Percentiles rank a stretch among this genome's conserved stretches.
These are phyloP conservation scores for Rhipidocladum racemiflorum DNA, from an alignment of 176 grass and related monocot species.

Conservation along the genomic window DNA sequence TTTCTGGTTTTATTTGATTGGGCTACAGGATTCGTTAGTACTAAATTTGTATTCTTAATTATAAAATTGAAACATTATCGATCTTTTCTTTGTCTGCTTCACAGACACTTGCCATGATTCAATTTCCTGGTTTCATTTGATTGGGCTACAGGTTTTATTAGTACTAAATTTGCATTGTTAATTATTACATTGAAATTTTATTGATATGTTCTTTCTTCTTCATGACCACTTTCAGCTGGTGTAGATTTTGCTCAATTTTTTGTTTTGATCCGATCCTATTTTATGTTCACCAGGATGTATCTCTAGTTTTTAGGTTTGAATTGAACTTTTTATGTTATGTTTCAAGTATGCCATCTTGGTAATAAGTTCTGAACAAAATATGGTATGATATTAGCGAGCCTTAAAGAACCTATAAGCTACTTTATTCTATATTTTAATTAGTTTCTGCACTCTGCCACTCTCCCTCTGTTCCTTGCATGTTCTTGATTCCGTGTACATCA, in stretches of 20 bases:
- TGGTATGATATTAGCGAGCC: background rate
- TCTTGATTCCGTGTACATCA: background rate
- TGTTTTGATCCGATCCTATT: background rate
- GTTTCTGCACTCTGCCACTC: background rate
- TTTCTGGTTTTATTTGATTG: background rate
- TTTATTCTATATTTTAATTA: background rate
- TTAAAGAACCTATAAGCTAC: background rate
- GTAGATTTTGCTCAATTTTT: background rate
- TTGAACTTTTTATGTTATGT: background rate
- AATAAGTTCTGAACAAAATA: background rate
- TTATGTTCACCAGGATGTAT: background rate
- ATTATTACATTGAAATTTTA: background rate
- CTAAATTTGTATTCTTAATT: background rate
- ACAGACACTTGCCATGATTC: background rate
- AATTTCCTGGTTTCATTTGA: background rate
- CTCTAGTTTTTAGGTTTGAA: background rate
- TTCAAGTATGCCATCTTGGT: background rate
- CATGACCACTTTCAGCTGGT: background rate
- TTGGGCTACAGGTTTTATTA: background rate
- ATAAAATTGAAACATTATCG: background rate
- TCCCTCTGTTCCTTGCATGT: background rate
- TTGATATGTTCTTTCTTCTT: background rate
- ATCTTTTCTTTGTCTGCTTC: background rate
- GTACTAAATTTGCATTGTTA: background rate
- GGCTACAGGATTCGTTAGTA: background rate